Evolutionary conservation across 148 eudicot species (phyloP).

Genomic region (Silene latifolia): DNA sequence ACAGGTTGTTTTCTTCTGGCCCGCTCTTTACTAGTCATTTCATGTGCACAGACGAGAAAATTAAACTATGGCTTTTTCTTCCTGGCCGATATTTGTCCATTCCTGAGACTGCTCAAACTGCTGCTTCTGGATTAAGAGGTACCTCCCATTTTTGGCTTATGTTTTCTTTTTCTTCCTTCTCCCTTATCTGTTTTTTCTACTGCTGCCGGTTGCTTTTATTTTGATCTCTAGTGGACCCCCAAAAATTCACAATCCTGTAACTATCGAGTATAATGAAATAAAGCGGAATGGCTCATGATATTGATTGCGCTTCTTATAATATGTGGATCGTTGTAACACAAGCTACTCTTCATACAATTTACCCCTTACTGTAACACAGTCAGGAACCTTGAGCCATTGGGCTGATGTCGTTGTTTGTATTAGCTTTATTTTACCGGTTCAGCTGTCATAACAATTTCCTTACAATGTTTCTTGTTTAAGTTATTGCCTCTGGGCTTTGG

Average conservation of each 20-base stretch:
- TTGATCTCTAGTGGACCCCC: not conserved
- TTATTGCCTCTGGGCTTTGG: conserved; percentile 90
- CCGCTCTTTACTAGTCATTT: not conserved
- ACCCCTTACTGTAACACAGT: not conserved
- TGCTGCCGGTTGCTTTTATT: not conserved
- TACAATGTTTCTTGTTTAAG: conserved; percentile 26
- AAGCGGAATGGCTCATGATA: not conserved
- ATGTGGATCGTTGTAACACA: too few relatives aligned
- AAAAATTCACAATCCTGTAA: not conserved
- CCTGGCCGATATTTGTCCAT: conserved; percentile 74
- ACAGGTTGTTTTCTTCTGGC: conserved; percentile 4
- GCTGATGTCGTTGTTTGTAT: not conserved
- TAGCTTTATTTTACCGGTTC: not conserved
- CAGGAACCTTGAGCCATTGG: not conserved
- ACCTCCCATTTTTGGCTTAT: not conserved
- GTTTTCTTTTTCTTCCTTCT: not conserved
- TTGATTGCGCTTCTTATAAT: not conserved
- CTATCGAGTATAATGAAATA: not conserved
- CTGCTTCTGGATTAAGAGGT: conserved; percentile 78
- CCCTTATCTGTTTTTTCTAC: not conserved
- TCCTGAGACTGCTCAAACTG: conserved; percentile 62
- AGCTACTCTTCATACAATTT: not conserved
- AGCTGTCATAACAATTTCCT: not conserved
- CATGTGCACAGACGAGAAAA: conserved; percentile 64
- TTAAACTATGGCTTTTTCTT: conserved; percentile 94